A percentile compares a stretch with the other conserved stretches of the same genome.
phyloP scores from a whole-genome alignment of 83 land plant genomes.

The Thuja plicata region DNA sequence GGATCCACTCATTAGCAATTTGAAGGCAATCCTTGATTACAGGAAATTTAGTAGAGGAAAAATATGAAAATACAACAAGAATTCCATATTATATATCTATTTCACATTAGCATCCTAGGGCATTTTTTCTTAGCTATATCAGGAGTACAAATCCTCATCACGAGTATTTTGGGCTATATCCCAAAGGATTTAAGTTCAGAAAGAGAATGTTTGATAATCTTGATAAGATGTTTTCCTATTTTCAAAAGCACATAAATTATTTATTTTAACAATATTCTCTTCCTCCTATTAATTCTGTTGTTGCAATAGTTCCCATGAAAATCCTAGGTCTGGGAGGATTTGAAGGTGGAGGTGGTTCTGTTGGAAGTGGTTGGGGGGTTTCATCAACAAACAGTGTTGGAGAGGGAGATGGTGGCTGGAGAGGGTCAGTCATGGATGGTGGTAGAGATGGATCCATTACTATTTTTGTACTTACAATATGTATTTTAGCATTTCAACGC shows the following conservation, averaged over 20 bases:
- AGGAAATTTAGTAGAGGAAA: too few species aligned
- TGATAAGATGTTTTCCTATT: conserved; percentile 78
- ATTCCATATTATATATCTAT: too few species aligned
- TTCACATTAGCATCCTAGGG: too few species aligned
- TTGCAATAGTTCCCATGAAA: conserved; percentile 89
- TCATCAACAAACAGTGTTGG: conserved; percentile 26
- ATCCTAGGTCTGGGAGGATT: conserved; percentile 60
- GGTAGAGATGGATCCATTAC: conserved; percentile 36
- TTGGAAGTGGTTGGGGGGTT: conserved; percentile 28
- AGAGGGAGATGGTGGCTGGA: conserved; percentile 21
- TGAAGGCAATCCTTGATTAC: too few species aligned
- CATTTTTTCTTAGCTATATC: too few species aligned
- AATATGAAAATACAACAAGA: too few species aligned
- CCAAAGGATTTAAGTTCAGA: too few species aligned
- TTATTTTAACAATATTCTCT: conserved; percentile 53
- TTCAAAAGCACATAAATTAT: conserved; percentile 87
- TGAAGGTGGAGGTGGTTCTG: conserved; percentile 45
- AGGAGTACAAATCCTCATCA: too few species aligned
- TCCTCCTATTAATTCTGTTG: conserved; percentile 66
- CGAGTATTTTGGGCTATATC: too few species aligned
- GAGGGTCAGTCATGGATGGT: conserved; percentile 13
- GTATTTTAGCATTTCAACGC: too few species aligned
- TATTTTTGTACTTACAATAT: too few species aligned
- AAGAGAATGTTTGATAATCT: conserved; percentile 75
- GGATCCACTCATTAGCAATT: too few species aligned